Evolutionary conservation across 2,329 filamentous ascomycete species (phyloP).

Genomic region (Penicillium griseofulvum): DNA sequence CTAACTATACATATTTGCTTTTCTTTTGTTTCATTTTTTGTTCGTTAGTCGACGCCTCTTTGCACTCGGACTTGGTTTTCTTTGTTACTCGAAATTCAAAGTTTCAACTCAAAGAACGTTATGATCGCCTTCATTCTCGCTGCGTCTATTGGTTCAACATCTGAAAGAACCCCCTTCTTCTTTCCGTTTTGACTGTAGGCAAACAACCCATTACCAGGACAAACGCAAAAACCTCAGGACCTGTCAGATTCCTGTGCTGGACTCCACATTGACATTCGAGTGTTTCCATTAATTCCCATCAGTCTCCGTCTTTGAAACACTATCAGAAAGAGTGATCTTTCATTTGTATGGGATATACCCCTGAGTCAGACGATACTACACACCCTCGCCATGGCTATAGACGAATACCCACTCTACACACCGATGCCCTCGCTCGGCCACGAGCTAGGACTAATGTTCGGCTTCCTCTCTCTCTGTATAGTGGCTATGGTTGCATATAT

Average conservation of each 20-base stretch:
- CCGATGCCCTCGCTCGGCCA: conserved; percentile 32
- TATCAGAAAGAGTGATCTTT: not conserved
- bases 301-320: no score
- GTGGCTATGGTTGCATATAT: conserved; percentile 36
- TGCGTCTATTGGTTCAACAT: not conserved
- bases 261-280: not conserved
- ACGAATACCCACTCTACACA: conserved; percentile 26
- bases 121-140: not conserved
- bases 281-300: not conserved
- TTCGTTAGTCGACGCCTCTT: not conserved
- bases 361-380: not conserved
- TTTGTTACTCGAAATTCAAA: not conserved
- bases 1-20: not conserved
- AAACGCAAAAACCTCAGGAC: not conserved
- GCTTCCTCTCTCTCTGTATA: conserved; percentile 34
- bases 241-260: not conserved
- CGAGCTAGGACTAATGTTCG: conserved; percentile 43
- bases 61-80: not conserved
- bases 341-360: not conserved
- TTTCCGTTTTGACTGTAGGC: not conserved
- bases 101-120: not conserved
- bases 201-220: not conserved
- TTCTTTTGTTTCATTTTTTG: not conserved
- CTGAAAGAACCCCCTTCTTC: not conserved
- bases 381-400: not conserved